A percentile compares a stretch with the other conserved stretches of the same genome.
These are phyloP conservation scores for Fusarium sp. DNA, from an alignment of 2,329 filamentous ascomycete genomes.

Conservation along the genomic window DNA sequence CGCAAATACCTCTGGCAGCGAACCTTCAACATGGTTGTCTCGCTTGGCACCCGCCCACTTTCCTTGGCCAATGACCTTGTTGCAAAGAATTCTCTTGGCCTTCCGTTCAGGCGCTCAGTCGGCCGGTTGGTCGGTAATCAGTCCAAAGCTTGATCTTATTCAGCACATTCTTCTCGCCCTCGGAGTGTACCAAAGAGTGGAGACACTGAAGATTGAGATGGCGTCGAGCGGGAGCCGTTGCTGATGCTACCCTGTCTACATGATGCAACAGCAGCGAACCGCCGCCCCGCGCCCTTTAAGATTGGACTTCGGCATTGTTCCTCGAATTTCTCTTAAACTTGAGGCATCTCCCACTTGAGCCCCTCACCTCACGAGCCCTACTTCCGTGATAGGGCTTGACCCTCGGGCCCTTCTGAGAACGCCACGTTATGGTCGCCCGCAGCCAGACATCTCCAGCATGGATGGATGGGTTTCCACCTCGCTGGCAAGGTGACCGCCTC, in stretches of 20 bases:
- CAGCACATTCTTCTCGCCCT: neutral
- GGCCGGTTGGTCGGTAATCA: constrained; percentile 29
- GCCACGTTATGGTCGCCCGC: constrained; percentile 42
- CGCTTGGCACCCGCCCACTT: constrained; percentile 2
- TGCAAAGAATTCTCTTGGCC: constrained; percentile 12
- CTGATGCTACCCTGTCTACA: constrained; percentile 28
- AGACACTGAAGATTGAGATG: constrained; percentile 27
- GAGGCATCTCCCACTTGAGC: constrained; percentile 21
- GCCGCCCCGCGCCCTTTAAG: constrained; percentile 24
- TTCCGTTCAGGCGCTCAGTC: constrained; percentile 29
- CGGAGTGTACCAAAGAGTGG: constrained; percentile 8
- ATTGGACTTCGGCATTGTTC: constrained; percentile 26
- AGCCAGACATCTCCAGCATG: constrained; percentile 28
- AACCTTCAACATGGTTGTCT: neutral
- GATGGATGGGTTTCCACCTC: constrained; percentile 41
- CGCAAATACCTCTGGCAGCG: neutral
- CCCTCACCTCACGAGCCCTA: constrained; percentile 21
- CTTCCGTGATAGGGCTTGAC: constrained; percentile 35
- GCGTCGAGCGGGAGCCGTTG: constrained; percentile 35
- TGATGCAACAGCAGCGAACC: constrained; percentile 33
- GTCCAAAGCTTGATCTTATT: constrained; percentile 2
- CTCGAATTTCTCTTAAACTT: constrained; percentile 13
- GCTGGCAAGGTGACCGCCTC: constrained; percentile 44
- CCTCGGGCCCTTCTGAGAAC: constrained; percentile 34
- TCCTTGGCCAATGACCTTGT: neutral